Conservation (phyloP, 169 alveolate species). For the Plasmodium inui region DNA sequence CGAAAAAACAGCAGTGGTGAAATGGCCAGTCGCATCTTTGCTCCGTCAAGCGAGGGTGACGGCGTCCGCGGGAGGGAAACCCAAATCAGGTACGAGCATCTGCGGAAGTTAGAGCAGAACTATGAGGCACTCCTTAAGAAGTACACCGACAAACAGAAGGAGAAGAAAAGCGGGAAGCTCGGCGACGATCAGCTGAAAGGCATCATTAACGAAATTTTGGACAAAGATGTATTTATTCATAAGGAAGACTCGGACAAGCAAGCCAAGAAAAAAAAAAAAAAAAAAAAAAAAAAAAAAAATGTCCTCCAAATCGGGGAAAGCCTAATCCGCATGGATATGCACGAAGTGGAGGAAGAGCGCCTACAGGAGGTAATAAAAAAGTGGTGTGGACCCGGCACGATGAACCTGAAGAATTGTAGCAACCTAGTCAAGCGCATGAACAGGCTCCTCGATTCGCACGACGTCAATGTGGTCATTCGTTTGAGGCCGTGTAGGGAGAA, state of each 20-base stretch:
- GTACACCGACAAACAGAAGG: not conserved
- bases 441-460: conserved; percentile 18
- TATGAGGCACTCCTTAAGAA: conserved; percentile 28
- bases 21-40: not conserved
- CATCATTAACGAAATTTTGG: conserved; percentile 23
- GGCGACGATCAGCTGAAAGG: conserved; percentile 24
- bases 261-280: conserved; percentile 5
- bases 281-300: not conserved
- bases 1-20: not conserved
- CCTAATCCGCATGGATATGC: conserved; percentile 2
- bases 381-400: not conserved
- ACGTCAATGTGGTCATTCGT: not conserved
- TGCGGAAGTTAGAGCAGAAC: conserved; percentile 24
- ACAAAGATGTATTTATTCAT: conserved; percentile 5
- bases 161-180: not conserved
- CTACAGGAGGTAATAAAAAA: conserved; percentile 18
- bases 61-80: not conserved
- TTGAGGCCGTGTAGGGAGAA: not conserved
- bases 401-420: not conserved
- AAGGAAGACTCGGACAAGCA: not conserved
- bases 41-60: not conserved
- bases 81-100: not conserved
- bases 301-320: not conserved
- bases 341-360: conserved; percentile 26
- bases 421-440: conserved; percentile 28